A percentile compares a stretch with the other conserved stretches of the same genome.
phyloP scores from a whole-genome alignment of 1,139 yeast genomes.

The Pneumocystis carinii region DNA sequence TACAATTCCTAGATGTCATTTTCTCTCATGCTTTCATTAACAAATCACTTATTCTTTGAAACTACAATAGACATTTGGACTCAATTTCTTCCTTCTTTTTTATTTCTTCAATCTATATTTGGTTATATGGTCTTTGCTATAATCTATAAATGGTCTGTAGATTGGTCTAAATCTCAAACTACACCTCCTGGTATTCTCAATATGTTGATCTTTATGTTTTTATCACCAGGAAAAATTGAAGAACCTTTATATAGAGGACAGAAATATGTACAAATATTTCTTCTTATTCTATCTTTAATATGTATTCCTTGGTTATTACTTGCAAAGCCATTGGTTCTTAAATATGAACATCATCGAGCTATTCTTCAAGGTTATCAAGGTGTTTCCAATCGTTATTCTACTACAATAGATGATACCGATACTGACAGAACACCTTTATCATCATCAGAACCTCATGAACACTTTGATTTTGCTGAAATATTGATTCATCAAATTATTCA shows the following conservation, averaged over 20 bases:
- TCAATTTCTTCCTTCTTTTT: conserved; percentile 81
- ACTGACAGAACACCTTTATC: conserved; percentile 19
- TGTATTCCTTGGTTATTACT: conserved; percentile 93
- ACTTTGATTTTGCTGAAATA: conserved; percentile 71
- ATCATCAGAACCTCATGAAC: conserved; percentile 24
- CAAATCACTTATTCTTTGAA: conserved; percentile 58
- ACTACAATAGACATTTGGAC: conserved; percentile 78
- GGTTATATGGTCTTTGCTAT: conserved; percentile 78
- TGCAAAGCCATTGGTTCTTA: conserved; percentile 69
- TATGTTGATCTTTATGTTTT: conserved; percentile 91
- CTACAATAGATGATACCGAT: conserved; percentile 23
- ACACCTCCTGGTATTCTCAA: conserved; percentile 88
- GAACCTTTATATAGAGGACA: conserved; percentile 78
- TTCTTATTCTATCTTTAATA: conserved; percentile 60
- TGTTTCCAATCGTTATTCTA: conserved; percentile 9
- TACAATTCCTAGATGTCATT: conserved; percentile 46
- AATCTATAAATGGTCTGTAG: conserved; percentile 85
- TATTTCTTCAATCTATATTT: conserved; percentile 91
- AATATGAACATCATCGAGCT: conserved; percentile 28
- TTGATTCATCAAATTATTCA: conserved; percentile 97
- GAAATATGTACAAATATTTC: conserved; percentile 54
- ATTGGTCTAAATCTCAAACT: conserved; percentile 62
- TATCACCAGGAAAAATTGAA: conserved; percentile 80
- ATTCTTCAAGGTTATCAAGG: conserved; percentile 22
- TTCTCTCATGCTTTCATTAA: conserved; percentile 70